Conservation (phyloP, 164 flowering plant genomes). For the Kalanchoe fedtschenkoi region DNA sequence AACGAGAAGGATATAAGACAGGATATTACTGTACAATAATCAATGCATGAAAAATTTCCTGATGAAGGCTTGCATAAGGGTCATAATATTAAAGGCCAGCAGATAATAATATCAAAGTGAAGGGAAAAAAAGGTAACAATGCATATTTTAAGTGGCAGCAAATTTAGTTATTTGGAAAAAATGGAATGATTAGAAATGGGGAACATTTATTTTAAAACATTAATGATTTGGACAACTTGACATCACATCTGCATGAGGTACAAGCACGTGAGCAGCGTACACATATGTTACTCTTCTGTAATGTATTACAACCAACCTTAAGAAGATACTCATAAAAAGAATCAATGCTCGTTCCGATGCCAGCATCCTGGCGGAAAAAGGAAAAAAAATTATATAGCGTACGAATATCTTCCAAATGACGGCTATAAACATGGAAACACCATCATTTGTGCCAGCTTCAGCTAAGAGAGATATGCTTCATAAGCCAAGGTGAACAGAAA, state of each 20-base stretch:
- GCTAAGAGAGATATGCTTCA: neutral
- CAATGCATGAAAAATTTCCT: neutral
- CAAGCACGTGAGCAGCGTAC: too few relatives aligned
- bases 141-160: too few relatives aligned
- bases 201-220: too few relatives aligned
- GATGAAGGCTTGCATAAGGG: neutral
- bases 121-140: too few relatives aligned
- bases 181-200: too few relatives aligned
- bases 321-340: constrained; percentile 97
- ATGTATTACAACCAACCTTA: constrained; percentile 42
- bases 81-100: neutral
- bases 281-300: too few relatives aligned
- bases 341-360: constrained; percentile 98
- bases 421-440: neutral
- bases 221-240: neutral
- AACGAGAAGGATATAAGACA: neutral
- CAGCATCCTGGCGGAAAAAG: constrained; percentile 74
- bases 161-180: too few relatives aligned
- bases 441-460: neutral
- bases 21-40: neutral
- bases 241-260: too few relatives aligned
- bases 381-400: neutral
- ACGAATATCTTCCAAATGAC: neutral
- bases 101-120: neutral
- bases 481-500: neutral